A percentile compares a stretch with the other conserved stretches of the same genome.
These are phyloP conservation scores for Verticillium albo-atrum DNA, from an alignment of 2,329 filamentous ascomycete genomes.

Conservation along the genomic window DNA sequence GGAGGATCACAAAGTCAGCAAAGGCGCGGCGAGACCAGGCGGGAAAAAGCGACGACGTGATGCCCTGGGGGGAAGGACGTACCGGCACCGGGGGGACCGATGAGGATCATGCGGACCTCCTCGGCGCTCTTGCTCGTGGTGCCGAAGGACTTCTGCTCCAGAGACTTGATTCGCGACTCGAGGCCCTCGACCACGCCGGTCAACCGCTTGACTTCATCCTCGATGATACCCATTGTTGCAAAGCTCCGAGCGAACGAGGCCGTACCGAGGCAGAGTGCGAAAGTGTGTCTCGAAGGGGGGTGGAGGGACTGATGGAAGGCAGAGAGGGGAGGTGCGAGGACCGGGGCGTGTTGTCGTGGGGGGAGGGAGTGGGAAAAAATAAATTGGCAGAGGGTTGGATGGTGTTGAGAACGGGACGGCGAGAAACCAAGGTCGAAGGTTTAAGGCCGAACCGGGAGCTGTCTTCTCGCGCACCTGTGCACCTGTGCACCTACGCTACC, in stretches of 20 bases:
- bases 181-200: conserved; percentile 80
- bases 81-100: conserved; percentile 97
- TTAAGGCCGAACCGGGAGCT: background rate
- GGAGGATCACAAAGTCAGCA: conserved; percentile 3
- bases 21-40: background rate
- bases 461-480: background rate
- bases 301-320: background rate
- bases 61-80: conserved; percentile 45
- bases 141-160: conserved; percentile 69
- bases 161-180: conserved; percentile 78
- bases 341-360: conserved; percentile 4
- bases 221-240: conserved; percentile 78
- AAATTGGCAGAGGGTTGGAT: conserved; percentile 2
- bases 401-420: background rate
- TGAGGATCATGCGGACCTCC: conserved; percentile 91
- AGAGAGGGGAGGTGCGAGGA: conserved; percentile 4
- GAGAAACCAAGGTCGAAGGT: conserved; percentile 3
- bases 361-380: conserved; percentile 9
- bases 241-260: conserved; percentile 14
- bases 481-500: background rate
- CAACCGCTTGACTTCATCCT: conserved; percentile 79
- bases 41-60: conserved; percentile 1
- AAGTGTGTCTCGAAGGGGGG: conserved; percentile 4
- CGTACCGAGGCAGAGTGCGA: conserved; percentile 13
- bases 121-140: conserved; percentile 49